Percentiles rank a stretch among this genome's conserved stretches.
Evolutionary conservation across 345 rosid species (phyloP).

Genomic region (Syzygium jambos): DNA sequence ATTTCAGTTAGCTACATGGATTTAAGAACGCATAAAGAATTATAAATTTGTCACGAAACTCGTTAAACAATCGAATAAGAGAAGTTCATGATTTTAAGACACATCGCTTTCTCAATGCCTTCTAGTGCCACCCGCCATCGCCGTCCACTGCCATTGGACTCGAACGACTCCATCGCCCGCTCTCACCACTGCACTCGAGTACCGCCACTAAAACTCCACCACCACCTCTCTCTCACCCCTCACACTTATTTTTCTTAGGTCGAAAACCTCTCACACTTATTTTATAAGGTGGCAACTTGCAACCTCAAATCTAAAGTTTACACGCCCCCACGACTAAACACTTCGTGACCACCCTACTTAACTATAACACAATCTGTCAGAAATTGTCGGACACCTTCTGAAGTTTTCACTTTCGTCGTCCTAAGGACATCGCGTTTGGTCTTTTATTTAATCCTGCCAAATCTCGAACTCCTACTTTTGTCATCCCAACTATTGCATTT

Average conservation of each 20-base stretch:
- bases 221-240: background rate
- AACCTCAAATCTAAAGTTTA: background rate
- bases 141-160: background rate
- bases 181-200: background rate
- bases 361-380: background rate
- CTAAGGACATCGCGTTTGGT: background rate
- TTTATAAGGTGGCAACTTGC: background rate
- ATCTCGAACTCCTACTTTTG: background rate
- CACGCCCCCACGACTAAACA: background rate
- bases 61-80: background rate
- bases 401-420: background rate
- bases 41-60: background rate
- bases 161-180: background rate
- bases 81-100: background rate
- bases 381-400: background rate
- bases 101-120: background rate
- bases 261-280: background rate
- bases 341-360: background rate
- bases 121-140: background rate
- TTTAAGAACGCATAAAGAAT: background rate
- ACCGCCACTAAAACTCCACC: background rate
- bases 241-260: background rate
- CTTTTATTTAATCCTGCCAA: background rate
- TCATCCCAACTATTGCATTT: background rate
- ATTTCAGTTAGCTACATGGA: background rate